These are phyloP conservation scores for Larix kaempferi DNA, from an alignment of 75 land plant genomes.

Conservation along the genomic window DNA sequence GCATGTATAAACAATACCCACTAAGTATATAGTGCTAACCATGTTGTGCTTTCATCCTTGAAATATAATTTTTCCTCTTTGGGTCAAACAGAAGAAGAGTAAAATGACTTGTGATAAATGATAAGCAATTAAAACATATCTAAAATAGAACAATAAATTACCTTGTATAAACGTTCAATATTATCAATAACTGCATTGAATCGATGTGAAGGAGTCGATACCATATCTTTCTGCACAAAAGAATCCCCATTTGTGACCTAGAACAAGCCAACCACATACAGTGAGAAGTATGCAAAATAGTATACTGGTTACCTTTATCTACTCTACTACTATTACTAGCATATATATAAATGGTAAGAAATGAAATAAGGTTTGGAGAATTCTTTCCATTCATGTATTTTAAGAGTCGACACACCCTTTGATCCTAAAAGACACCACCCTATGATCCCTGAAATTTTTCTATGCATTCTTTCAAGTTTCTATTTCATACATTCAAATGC, in stretches of 20 bases:
- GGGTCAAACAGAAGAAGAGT: background rate
- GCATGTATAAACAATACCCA: background rate
- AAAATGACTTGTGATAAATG: background rate
- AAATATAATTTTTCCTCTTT: background rate
- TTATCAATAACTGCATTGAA: constrained; percentile 88
- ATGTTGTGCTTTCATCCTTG: background rate
- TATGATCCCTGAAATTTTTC: background rate
- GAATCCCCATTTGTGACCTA: constrained; percentile 9
- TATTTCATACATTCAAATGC: too few species aligned
- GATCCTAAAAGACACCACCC: too few species aligned
- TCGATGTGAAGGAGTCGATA: constrained; percentile 49
- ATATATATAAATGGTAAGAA: background rate
- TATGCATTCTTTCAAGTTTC: background rate
- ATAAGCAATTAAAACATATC: background rate
- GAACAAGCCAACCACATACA: background rate
- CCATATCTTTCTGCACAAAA: background rate
- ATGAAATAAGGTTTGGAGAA: background rate
- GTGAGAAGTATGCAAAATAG: background rate
- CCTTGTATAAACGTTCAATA: constrained; percentile 88
- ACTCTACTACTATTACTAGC: background rate
- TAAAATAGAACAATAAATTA: constrained; percentile 14
- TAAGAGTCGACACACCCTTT: background rate
- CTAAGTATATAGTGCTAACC: background rate
- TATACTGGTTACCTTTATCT: background rate
- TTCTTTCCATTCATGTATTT: background rate